Evolutionary conservation across 2,329 filamentous ascomycete species (phyloP).

Genomic region (Fusarium acutatum): DNA sequence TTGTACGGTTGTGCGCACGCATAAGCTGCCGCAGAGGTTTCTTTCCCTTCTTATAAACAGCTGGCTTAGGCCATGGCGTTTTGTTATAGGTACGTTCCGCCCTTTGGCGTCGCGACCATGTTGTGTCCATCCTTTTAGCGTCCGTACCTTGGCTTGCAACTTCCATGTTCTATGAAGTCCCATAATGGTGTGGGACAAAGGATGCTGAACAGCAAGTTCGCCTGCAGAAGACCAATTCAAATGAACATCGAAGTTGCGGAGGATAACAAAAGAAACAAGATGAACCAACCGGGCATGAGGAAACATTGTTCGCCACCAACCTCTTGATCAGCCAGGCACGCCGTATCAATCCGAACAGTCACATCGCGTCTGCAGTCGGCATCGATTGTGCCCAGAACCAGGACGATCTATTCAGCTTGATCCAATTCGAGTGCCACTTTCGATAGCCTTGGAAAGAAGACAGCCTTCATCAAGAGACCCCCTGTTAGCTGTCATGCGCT

Average conservation of each 20-base stretch:
- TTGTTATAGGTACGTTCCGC: neutral
- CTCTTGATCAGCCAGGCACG: neutral
- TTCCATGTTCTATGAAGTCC: neutral
- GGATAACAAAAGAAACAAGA: neutral
- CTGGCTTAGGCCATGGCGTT: neutral
- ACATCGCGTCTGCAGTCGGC: neutral
- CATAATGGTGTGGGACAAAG: neutral
- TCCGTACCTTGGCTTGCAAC: neutral
- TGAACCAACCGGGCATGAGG: neutral
- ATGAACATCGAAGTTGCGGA: neutral
- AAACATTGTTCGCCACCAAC: neutral
- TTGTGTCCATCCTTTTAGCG: neutral
- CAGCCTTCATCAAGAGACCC: neutral
- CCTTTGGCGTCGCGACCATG: neutral
- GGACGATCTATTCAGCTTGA: neutral
- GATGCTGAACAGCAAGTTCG: neutral
- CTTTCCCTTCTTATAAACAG: accelerated
- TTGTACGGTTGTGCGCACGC: neutral
- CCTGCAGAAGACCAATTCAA: neutral
- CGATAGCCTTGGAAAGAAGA: neutral
- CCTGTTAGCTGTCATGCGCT: neutral
- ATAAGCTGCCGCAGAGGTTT: neutral
- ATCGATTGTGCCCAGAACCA: neutral
- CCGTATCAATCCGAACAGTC: neutral
- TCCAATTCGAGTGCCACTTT: neutral